phyloP scores from a whole-genome alignment of 75 land plant species.

The Pinus taeda region DNA sequence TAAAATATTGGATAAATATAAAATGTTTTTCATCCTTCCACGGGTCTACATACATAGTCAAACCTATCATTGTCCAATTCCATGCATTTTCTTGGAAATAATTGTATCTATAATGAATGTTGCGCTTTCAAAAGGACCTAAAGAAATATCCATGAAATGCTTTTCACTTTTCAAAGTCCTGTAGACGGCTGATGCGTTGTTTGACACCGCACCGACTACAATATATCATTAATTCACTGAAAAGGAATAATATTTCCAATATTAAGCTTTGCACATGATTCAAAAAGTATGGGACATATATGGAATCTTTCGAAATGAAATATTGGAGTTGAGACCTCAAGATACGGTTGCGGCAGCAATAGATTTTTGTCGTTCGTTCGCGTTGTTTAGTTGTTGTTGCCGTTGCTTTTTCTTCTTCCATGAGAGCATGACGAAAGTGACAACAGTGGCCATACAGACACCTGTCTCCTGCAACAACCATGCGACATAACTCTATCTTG shows the following conservation, averaged over 20 bases:
- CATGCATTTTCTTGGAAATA: no score
- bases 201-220: not conserved
- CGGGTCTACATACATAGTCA: no score
- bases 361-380: not conserved
- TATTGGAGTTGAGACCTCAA: not conserved
- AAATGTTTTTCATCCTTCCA: no score
- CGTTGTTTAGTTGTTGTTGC: not conserved
- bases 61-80: no score
- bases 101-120: no score
- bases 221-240: not conserved
- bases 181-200: not conserved
- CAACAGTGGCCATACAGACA: slow-evolving; percentile 89
- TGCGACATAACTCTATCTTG: slow-evolving; percentile 85
- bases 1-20: no score
- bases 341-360: not conserved
- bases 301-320: not conserved
- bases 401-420: slow-evolving; percentile 31
- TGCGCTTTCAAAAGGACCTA: no score
- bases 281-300: not conserved
- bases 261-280: not conserved
- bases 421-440: slow-evolving; percentile 69
- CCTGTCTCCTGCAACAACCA: slow-evolving; percentile 60
- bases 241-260: not conserved
- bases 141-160: no score
- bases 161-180: no score